A percentile compares a stretch with the other conserved stretches of the same genome.
phyloP scores from a whole-genome alignment of 306 rosid species.

The Citrullus amarus region DNA sequence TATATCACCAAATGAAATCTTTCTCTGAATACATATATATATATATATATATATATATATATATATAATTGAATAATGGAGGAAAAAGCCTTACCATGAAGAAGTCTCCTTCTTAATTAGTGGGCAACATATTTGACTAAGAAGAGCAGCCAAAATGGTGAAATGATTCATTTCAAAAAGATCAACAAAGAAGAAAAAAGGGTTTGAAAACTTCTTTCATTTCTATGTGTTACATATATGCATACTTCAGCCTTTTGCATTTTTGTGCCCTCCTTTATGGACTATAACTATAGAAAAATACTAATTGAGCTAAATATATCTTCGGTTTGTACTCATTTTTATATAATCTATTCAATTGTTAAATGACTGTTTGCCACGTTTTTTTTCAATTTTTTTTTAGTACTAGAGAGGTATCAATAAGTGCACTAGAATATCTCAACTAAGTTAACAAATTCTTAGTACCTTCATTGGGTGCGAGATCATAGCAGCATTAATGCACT shows the following conservation, averaged over 20 bases:
- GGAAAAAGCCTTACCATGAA: neutral
- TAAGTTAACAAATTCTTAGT: no score
- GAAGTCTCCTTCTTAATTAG: neutral
- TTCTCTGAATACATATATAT: neutral
- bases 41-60: neutral
- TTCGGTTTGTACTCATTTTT: no score
- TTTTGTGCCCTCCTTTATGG: neutral
- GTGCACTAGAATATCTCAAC: no score
- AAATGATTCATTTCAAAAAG: neutral
- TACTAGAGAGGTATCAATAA: no score
- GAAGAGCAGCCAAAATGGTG: neutral
- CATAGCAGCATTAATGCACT: no score
- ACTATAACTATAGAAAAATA: neutral
- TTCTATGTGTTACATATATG: neutral
- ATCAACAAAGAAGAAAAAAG: neutral
- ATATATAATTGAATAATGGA: neutral
- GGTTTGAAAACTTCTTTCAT: neutral
- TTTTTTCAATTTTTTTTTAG: no score
- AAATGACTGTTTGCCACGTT: no score
- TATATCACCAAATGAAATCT: neutral
- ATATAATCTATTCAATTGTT: no score
- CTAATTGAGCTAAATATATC: no score
- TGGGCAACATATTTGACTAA: slow-evolving; percentile 4
- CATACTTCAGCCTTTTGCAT: neutral
- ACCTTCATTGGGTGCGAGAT: no score